Percentiles rank a stretch among this genome's conserved stretches.
Conservation (phyloP, 1,139 yeast genomes). For the Sugiyamaella castrensis region DNA sequence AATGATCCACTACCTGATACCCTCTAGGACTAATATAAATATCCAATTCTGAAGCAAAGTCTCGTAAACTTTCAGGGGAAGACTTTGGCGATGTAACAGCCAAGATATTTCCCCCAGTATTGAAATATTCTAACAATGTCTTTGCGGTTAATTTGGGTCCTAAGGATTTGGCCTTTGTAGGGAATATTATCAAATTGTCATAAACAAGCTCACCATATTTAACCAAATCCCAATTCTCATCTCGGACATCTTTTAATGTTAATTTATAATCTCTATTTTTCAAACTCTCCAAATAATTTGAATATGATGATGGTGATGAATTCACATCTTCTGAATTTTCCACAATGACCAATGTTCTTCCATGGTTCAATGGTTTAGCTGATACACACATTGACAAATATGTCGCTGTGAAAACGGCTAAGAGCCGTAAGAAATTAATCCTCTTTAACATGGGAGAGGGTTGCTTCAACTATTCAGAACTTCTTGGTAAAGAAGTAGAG, state of each 20-base stretch:
- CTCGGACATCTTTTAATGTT: slow-evolving; percentile 31
- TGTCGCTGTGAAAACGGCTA: background rate
- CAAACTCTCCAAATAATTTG: slow-evolving; percentile 34
- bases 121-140: slow-evolving; percentile 51
- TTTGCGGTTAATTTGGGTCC: slow-evolving; percentile 45
- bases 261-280: slow-evolving; percentile 36
- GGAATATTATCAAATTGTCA: slow-evolving; percentile 56
- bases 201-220: slow-evolving; percentile 45
- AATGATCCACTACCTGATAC: slow-evolving; percentile 65
- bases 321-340: slow-evolving; percentile 28
- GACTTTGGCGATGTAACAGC: slow-evolving; percentile 56
- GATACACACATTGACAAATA: background rate
- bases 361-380: slow-evolving; percentile 25
- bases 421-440: background rate
- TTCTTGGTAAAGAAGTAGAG: too few species aligned
- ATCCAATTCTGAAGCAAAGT: slow-evolving; percentile 75
- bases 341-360: slow-evolving; percentile 28
- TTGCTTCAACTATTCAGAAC: too few species aligned
- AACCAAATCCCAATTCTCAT: slow-evolving; percentile 39
- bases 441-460: too few species aligned
- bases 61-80: slow-evolving; percentile 66
- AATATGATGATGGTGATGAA: slow-evolving; percentile 21
- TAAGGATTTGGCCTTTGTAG: slow-evolving; percentile 42
- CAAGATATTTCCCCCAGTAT: slow-evolving; percentile 71
- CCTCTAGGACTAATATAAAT: slow-evolving; percentile 80